Base-by-base conservation (phyloP, 2,329 filamentous ascomycete species). In the Penicillium griseofulvum region DNA sequence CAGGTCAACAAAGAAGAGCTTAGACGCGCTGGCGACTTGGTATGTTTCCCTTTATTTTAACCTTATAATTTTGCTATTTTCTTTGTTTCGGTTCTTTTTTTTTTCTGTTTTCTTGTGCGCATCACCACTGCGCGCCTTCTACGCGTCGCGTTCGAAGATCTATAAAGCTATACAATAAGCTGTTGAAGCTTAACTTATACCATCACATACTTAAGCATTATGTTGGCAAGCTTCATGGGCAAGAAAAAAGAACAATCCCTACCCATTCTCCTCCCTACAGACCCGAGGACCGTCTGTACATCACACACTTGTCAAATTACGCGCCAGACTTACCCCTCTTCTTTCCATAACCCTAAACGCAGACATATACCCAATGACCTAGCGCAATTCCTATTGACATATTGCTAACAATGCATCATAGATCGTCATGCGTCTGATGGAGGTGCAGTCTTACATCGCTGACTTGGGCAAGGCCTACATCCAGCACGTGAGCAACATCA, bases 391-490 rank as follows among this genome's bases (percentile, higher is more conserved):
- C 3, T 7, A 26, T 37, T 58, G 28, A 53, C 22, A 52, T 54
- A 33, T 28, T 7, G 14, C 71, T 74, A 64, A 75, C 60, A 42
- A 56, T 45, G 55, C 44, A 4, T 44, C 56, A 26, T 71, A 93
- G 89, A 86, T 93, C 62, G 84, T 90, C 65, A 82, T 89, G 68
- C 85, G 90, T 53, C 86, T 96, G 62, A 85, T 87, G 61, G 89
- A 87, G 55, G 87, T 97, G 48, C 85, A 92, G 68, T 85, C 87
- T 57, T 83, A 91, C 38, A 86, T 96, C 70, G 87, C 89, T 68
- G 87, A 87, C 56, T 87, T 96, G 66, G 87, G 89, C 61, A 83
- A 85, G 67, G 90, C 92, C 65, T 96, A 96, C 76, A 84, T 95
- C 69, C 88, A 90, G 70, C 91, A 96, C 80, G 91, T 89, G 65